Conservation (phyloP, 768 basidiomycete species). For the Tephrocybe sp. region DNA sequence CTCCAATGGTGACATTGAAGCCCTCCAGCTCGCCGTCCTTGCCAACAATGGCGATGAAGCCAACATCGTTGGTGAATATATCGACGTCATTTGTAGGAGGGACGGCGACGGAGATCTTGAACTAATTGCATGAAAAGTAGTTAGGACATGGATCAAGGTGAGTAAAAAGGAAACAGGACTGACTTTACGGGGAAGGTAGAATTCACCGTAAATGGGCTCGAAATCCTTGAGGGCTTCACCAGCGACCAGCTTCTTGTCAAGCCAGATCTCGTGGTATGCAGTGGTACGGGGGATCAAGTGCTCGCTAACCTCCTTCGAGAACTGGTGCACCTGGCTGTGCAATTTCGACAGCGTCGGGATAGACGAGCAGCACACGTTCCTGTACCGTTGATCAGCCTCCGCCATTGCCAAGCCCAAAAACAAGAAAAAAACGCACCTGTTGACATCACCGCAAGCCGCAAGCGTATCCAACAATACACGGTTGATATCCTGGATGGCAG, state of each 20-base stretch:
- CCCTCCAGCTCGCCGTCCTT: conserved; percentile 76
- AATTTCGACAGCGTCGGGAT: conserved; percentile 88
- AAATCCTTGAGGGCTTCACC: conserved; percentile 93
- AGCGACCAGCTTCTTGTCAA: conserved; percentile 94
- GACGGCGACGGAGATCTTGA: conserved; percentile 95
- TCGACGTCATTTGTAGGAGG: conserved; percentile 97
- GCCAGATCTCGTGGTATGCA: conserved; percentile 99
- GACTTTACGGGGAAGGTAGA: conserved; percentile 96
- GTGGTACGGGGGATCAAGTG: conserved; percentile 87
- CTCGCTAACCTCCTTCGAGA: conserved; percentile 80
- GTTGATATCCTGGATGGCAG: conserved; percentile 96
- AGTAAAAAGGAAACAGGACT: conserved; percentile 16
- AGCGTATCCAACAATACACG: conserved; percentile 88
- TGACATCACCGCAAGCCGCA: conserved; percentile 98
- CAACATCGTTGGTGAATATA: conserved; percentile 92
- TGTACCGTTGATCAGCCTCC: conserved; percentile 26
- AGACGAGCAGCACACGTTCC: conserved; percentile 89
- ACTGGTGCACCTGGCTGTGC: conserved; percentile 80
- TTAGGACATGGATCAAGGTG: conserved; percentile 4
- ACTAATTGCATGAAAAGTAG: conserved; percentile 55
- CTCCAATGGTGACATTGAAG: conserved; percentile 93
- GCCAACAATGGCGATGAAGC: conserved; percentile 92
- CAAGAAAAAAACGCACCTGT: conserved; percentile 62
- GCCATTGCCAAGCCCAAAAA: not conserved
- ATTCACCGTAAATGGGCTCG: conserved; percentile 97